A percentile compares a stretch with the other conserved stretches of the same genome.
Evolutionary conservation across 2,329 filamentous ascomycete species (phyloP).

Genomic region (Claviceps maximensis): DNA sequence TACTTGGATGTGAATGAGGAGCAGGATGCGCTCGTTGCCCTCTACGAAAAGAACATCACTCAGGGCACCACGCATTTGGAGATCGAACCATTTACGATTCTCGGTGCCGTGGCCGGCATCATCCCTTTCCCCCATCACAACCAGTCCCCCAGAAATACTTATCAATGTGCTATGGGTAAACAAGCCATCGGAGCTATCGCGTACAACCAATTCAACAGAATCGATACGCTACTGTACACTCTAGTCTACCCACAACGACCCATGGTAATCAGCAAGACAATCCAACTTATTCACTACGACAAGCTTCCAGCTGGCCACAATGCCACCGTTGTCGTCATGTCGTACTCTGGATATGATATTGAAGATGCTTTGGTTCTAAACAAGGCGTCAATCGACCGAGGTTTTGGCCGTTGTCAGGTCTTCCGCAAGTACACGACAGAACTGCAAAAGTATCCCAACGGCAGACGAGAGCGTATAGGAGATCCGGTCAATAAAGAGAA

Average conservation of each 20-base stretch:
- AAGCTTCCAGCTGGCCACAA: conserved; percentile 95
- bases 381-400: conserved; percentile 87
- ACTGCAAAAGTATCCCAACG: conserved; percentile 80
- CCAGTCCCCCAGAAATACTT: conserved; percentile 95
- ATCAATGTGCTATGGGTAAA: conserved; percentile 99
- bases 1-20: conserved; percentile 98
- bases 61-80: conserved; percentile 84
- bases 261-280: conserved; percentile 94
- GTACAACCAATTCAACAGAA: conserved; percentile 94
- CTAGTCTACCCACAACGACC: conserved; percentile 96
- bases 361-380: conserved; percentile 95
- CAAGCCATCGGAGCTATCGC: conserved; percentile 98
- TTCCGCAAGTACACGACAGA: conserved; percentile 86
- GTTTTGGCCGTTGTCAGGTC: conserved; percentile 95
- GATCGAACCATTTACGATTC: conserved; percentile 93
- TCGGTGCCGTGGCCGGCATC: conserved; percentile 87
- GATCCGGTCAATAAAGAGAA: conserved; percentile 37
- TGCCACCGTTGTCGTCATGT: conserved; percentile 97
- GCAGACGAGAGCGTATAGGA: conserved; percentile 54
- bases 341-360: conserved; percentile 97
- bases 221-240: conserved; percentile 90
- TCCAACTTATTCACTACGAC: conserved; percentile 93
- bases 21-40: conserved; percentile 85
- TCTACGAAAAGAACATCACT: conserved; percentile 76
- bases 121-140: conserved; percentile 99